A percentile compares a stretch with the other conserved stretches of the same genome.
Conservation (phyloP, 305 asterid genomes). For the Coffea humblotiana region DNA sequence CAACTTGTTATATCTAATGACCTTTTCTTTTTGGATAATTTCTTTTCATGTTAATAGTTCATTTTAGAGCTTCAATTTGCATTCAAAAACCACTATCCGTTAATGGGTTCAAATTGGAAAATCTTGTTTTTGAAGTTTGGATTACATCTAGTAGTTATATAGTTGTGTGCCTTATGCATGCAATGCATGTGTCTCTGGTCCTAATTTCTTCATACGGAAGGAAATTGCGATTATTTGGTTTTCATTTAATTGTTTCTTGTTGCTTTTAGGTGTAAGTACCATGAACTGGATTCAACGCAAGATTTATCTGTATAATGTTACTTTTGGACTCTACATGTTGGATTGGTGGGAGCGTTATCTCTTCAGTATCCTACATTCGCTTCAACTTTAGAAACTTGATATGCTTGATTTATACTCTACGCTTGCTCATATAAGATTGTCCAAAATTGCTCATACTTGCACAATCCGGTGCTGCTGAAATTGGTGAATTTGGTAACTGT, state of each 20-base stretch:
- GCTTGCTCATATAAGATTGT: background rate
- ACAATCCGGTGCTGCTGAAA: background rate
- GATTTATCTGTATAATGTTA: slow-evolving; percentile 79
- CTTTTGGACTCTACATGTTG: slow-evolving; percentile 87
- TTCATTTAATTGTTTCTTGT: background rate
- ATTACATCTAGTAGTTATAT: no score
- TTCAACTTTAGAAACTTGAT: background rate
- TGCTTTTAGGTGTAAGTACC: slow-evolving; percentile 11
- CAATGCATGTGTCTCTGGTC: background rate
- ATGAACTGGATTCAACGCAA: slow-evolving; percentile 88
- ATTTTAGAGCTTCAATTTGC: no score
- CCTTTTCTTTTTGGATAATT: no score
- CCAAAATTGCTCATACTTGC: background rate
- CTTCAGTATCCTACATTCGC: slow-evolving; percentile 65
- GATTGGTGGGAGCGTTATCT: slow-evolving; percentile 97
- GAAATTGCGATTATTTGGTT: background rate
- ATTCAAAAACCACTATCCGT: background rate
- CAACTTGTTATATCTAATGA: no score
- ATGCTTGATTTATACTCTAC: background rate
- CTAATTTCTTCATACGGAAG: background rate
- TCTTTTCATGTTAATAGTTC: no score
- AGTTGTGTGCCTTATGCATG: no score
- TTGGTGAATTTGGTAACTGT: background rate
- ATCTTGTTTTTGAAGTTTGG: background rate
- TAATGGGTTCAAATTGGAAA: background rate